Conservation (phyloP, 345 rosid genomes). For the Lenwebbia sp. region DNA sequence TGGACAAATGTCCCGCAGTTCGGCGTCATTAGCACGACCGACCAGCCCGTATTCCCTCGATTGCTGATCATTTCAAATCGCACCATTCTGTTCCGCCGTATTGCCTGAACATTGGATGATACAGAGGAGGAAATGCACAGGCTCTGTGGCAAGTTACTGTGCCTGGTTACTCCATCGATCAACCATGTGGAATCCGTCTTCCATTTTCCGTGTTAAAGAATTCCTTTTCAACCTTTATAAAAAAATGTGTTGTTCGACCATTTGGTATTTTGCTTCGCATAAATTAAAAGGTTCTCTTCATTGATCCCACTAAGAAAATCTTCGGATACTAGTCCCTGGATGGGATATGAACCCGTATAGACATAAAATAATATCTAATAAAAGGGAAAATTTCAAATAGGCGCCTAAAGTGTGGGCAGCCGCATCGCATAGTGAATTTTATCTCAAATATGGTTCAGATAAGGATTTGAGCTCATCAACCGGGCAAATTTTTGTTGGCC, state of each 20-base stretch:
- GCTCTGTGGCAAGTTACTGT: not conserved
- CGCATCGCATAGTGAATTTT: not conserved
- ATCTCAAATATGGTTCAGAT: not conserved
- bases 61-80: not conserved
- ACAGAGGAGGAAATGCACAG: not conserved
- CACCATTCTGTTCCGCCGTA: not conserved
- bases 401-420: rapidly evolving
- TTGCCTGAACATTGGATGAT: not conserved
- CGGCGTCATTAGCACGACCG: not conserved
- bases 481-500: rapidly evolving
- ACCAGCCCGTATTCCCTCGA: not conserved
- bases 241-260: not conserved
- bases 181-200: not conserved
- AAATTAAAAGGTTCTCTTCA: not conserved
- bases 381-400: not conserved
- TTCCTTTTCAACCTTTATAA: not conserved
- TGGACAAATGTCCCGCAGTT: not conserved
- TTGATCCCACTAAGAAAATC: not conserved
- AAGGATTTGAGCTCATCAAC: rapidly evolving
- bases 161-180: not conserved
- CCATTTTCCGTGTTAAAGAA: not conserved
- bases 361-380: not conserved
- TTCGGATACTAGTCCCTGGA: not conserved
- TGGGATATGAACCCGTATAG: not conserved
- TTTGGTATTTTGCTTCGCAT: not conserved